Evolutionary conservation across 2,329 filamentous ascomycete species (phyloP), one percentile per base, ranked within the genome.

Genomic region (Aspergillus proliferans): DNA sequence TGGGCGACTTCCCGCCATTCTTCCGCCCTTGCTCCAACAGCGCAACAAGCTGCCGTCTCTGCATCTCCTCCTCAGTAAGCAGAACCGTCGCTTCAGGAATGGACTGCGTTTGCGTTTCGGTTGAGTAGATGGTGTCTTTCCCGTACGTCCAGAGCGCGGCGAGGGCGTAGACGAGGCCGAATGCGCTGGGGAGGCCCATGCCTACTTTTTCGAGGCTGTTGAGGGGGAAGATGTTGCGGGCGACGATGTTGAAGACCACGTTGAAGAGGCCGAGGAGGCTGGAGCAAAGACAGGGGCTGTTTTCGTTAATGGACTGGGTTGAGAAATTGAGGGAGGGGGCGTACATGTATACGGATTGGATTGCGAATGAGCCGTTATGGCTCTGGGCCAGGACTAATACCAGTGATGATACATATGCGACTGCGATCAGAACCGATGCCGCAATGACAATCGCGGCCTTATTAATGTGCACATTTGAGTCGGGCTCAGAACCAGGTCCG

Each of bases 31-130:
- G 58, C 26, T 63, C 60, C 19, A 71, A 50, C 15, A 72, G 55
- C 10, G 68, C 60, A 30, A 65, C 63, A 22, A 71, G 54, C 46
- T 72, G 66, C 33, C 64, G 65, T 30, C 70, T 66, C 47, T 71
- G 67, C 58, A 68, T 63, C 46, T 72, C 68, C 45, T 72, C 69
- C 19, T 67, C 65, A 3, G 61, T 67, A 38, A 68, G 48, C 4
- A 62, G 50, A 4, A 53, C 52, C 0, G 53, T 58, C 34, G 46
- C 44, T 8, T 53, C 50, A 21, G n/a, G n/a, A 18, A 22, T 1
- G 3, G 14, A 26, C 49, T 22, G 46, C 49, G 34, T 52, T 36
- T 18, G 47, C 43, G 5, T 36, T 42, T 12, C 40, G 54, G 26
- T 48, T 48, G 19, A 47, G 7, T 43, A 47, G 50, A 43, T 49